phyloP scores from a whole-genome alignment of 2,329 filamentous ascomycete species.

The Trichoderma koningii region DNA sequence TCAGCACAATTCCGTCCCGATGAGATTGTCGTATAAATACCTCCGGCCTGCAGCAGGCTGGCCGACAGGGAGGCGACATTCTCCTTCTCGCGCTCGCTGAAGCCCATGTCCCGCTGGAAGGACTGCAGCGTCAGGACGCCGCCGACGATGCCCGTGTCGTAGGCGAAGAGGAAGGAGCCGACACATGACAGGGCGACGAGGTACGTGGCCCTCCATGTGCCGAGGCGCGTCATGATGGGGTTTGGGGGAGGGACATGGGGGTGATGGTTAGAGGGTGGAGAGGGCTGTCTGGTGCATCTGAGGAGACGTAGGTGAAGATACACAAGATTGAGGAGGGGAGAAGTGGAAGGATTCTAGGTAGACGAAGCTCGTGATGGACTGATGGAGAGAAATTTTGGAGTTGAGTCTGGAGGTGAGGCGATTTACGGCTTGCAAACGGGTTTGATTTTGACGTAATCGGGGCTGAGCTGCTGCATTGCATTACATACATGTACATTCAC shows the following conservation, averaged over 20 bases:
- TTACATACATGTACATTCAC: neutral
- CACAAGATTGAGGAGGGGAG: too few relatives aligned
- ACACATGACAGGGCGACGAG: slow-evolving; percentile 43
- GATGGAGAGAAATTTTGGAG: neutral
- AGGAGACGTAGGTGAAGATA: neutral
- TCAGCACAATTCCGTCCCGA: neutral
- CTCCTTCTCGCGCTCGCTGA: slow-evolving; percentile 36
- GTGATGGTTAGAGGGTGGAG: neutral
- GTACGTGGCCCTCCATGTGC: slow-evolving; percentile 43
- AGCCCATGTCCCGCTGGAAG: slow-evolving; percentile 45
- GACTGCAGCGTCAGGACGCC: slow-evolving; percentile 44
- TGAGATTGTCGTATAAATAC: slow-evolving; percentile 30
- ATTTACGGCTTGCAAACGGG: too few relatives aligned
- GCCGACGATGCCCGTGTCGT: slow-evolving; percentile 48
- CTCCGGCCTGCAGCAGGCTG: slow-evolving; percentile 46
- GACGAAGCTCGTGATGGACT: too few relatives aligned
- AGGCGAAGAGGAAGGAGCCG: slow-evolving; percentile 46
- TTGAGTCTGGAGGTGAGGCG: neutral
- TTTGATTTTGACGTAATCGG: slow-evolving; percentile 5
- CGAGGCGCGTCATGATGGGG: slow-evolving; percentile 34
- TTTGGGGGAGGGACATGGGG: slow-evolving; percentile 8
- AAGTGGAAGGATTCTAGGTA: too few relatives aligned
- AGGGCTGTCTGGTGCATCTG: neutral
- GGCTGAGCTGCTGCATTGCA: neutral
- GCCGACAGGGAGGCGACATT: slow-evolving; percentile 45